Percentiles rank a stretch among this genome's conserved stretches.
Evolutionary conservation across 345 rosid species (phyloP).

Genomic region (Boechera divaricarpa): DNA sequence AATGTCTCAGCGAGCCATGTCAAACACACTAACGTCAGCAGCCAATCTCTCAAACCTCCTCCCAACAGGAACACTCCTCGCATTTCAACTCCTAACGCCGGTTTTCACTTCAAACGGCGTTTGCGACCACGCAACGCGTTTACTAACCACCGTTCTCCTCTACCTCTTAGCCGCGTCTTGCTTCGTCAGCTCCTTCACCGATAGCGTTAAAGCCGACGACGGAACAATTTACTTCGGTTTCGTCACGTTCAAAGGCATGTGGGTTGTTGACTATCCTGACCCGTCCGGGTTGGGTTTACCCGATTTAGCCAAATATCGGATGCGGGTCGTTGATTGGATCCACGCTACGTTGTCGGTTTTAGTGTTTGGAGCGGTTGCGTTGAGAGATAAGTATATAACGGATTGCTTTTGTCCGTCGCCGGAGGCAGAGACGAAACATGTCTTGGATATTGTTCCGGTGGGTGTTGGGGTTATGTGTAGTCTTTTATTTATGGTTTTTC

Average conservation of each 20-base stretch:
- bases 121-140: constrained; percentile 76
- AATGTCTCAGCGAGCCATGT: constrained; percentile 64
- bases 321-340: constrained; percentile 63
- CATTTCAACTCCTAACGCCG: constrained; percentile 86
- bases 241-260: constrained; percentile 70
- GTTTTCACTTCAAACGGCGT: constrained; percentile 79
- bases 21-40: constrained; percentile 73
- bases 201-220: constrained; percentile 60
- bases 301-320: constrained; percentile 57
- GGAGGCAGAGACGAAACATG: constrained; percentile 57
- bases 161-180: constrained; percentile 67
- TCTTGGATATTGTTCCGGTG: constrained; percentile 67
- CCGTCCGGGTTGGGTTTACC: constrained; percentile 47
- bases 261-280: constrained; percentile 65
- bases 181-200: constrained; percentile 78
- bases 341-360: constrained; percentile 67
- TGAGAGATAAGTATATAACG: constrained; percentile 73
- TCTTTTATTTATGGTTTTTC: constrained; percentile 72
- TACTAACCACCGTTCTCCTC: constrained; percentile 65
- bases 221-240: constrained; percentile 69
- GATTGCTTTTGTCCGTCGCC: constrained; percentile 72
- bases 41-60: constrained; percentile 97
- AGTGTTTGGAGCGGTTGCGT: constrained; percentile 70
- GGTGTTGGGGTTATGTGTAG: constrained; percentile 79
- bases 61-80: constrained; percentile 88